These are phyloP conservation scores for Flaveria bidentis DNA, from an alignment of 129 eudicot species.

Conservation along the genomic window DNA sequence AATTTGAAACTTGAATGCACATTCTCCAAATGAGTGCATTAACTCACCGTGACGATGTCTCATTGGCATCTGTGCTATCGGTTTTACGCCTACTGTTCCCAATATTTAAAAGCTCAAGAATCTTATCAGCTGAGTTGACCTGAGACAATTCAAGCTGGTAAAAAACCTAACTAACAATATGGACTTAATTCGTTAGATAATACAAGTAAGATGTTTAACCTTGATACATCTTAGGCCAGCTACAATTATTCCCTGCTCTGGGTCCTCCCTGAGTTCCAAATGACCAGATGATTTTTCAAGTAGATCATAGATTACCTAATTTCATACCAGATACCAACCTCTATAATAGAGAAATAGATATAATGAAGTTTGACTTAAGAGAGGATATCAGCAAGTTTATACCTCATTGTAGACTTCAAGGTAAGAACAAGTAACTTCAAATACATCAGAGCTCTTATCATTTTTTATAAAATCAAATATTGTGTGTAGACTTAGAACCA, in stretches of 20 bases:
- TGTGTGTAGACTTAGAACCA: conserved; percentile 93
- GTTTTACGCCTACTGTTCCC: conserved; percentile 96
- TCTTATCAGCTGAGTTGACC: conserved; percentile 89
- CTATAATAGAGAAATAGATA: conserved; percentile 11
- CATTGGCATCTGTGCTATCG: conserved; percentile 90
- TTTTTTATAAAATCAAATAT: conserved; percentile 63
- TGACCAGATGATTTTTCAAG: conserved; percentile 94
- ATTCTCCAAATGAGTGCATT: conserved; percentile 8
- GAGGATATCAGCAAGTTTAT: conserved; percentile 15
- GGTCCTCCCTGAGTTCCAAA: conserved; percentile 97
- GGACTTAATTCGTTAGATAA: conserved; percentile 8
- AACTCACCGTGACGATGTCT: conserved; percentile 93
- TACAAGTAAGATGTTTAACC: conserved; percentile 42
- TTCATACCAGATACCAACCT: conserved; percentile 20
- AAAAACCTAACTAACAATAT: not conserved
- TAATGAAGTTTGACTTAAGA: not conserved
- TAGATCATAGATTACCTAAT: conserved; percentile 93
- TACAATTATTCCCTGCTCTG: conserved; percentile 79
- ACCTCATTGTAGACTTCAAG: conserved; percentile 99
- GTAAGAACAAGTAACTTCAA: conserved; percentile 89
- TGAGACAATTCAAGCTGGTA: conserved; percentile 23
- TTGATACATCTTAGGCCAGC: conserved; percentile 86
- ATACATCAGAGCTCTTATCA: conserved; percentile 58
- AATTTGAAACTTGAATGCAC: conserved; percentile 16
- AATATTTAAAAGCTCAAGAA: conserved; percentile 81